Percentiles rank a stretch among this genome's conserved stretches.
Evolutionary conservation across 805 yeast genomes (phyloP).

Genomic region (Danielozyma ontarioensis): DNA sequence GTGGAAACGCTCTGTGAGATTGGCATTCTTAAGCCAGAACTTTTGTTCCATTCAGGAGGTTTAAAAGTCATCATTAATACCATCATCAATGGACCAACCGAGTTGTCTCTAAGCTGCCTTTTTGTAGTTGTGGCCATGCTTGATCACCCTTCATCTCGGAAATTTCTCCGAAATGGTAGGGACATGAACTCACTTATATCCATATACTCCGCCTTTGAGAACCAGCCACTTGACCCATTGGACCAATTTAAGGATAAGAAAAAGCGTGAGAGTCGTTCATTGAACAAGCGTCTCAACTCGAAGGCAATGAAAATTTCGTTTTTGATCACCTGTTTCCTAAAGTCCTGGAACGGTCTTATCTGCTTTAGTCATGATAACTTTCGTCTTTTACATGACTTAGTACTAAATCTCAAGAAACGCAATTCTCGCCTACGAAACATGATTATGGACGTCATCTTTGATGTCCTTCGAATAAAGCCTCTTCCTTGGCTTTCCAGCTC

Average conservation of each 20-base stretch:
- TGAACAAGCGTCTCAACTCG: slow-evolving; percentile 29
- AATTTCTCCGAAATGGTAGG: slow-evolving; percentile 50
- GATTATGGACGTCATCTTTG: slow-evolving; percentile 67
- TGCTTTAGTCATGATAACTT: slow-evolving; percentile 56
- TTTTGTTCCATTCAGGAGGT: slow-evolving; percentile 50
- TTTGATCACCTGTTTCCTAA: slow-evolving; percentile 55
- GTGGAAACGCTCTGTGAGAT: slow-evolving; percentile 37
- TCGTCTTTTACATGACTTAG: slow-evolving; percentile 49
- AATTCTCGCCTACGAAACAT: slow-evolving; percentile 53
- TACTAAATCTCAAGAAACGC: slow-evolving; percentile 59
- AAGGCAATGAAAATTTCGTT: slow-evolving; percentile 57
- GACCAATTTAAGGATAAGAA: neutral
- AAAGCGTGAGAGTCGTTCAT: neutral
- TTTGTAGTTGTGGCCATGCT: slow-evolving; percentile 50
- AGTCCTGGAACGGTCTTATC: slow-evolving; percentile 73
- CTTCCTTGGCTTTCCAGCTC: slow-evolving; percentile 45
- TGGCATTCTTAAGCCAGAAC: slow-evolving; percentile 33
- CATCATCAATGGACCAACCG: slow-evolving; percentile 22
- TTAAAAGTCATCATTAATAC: slow-evolving; percentile 40
- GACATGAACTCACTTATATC: slow-evolving; percentile 62
- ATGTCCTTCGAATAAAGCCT: slow-evolving; percentile 55
- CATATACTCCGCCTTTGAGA: slow-evolving; percentile 62
- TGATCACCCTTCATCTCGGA: slow-evolving; percentile 51
- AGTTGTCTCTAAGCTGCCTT: slow-evolving; percentile 19
- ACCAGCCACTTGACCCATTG: neutral